Percentiles rank a stretch among this genome's conserved stretches.
Conservation (phyloP, 345 rosid genomes). For the Adansonia digitata region DNA sequence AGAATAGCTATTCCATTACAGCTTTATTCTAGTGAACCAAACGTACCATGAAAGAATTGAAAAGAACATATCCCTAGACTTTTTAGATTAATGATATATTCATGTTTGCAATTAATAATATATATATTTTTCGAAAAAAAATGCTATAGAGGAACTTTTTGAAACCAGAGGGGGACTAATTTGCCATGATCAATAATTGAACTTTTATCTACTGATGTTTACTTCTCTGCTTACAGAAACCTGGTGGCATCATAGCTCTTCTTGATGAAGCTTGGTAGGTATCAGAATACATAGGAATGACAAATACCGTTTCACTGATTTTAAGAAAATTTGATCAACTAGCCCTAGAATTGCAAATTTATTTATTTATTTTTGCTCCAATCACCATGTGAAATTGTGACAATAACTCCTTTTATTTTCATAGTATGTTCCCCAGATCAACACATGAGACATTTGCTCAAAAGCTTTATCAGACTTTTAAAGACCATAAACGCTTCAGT, state of each 20-base stretch:
- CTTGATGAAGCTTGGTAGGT: slow-evolving; percentile 97
- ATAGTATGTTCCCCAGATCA: slow-evolving; percentile 97
- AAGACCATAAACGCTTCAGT: slow-evolving; percentile 72
- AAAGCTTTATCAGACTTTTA: slow-evolving; percentile 93
- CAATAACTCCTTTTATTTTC: slow-evolving; percentile 22
- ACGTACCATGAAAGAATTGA: not conserved
- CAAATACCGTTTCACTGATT: not conserved
- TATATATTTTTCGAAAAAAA: not conserved
- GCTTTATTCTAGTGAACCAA: too few relatives aligned
- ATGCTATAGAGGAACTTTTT: not conserved
- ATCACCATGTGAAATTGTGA: slow-evolving; percentile 16
- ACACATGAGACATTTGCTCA: slow-evolving; percentile 94
- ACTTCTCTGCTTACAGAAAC: slow-evolving; percentile 68
- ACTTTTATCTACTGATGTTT: slow-evolving; percentile 20
- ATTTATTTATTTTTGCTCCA: slow-evolving; percentile 8
- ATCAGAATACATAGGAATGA: not conserved
- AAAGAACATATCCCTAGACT: not conserved
- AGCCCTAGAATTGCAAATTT: not conserved
- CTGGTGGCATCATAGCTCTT: slow-evolving; percentile 97
- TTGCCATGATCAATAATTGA: not conserved
- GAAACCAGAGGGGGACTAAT: not conserved
- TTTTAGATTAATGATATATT: not conserved
- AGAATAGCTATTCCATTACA: too few relatives aligned
- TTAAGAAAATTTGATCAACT: not conserved
- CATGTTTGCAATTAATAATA: not conserved